Evolutionary conservation across 2,329 filamentous ascomycete species (phyloP).

Genomic region (Colletotrichum caudatum): DNA sequence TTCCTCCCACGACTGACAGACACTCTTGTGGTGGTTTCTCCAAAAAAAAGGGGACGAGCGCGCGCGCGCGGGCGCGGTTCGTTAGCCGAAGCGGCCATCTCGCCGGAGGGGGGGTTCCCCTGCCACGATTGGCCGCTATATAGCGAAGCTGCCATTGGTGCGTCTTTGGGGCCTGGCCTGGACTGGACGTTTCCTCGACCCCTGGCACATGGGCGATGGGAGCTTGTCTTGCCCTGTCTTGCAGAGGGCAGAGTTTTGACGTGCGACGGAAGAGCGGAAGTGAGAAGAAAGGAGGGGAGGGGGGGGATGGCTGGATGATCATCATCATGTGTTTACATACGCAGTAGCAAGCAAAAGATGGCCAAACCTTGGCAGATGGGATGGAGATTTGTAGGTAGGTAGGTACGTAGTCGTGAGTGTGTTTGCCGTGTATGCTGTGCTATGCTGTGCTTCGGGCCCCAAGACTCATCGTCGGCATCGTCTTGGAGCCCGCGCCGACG

Average conservation of each 20-base stretch:
- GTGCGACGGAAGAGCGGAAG: background rate
- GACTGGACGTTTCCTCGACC: slow-evolving; percentile 10
- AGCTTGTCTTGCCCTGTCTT: background rate
- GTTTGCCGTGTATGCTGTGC: too few relatives aligned
- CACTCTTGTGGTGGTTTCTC: slow-evolving; percentile 31
- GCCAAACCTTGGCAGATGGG: slow-evolving; percentile 1
- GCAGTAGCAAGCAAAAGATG: background rate
- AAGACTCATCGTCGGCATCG: background rate
- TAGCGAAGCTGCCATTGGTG: slow-evolving; percentile 34
- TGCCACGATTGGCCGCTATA: slow-evolving; percentile 26
- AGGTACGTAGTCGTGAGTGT: too few relatives aligned
- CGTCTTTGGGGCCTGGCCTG: slow-evolving; percentile 19
- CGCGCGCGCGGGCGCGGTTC: slow-evolving; percentile 9
- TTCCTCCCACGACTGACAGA: background rate
- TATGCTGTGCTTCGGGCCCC: background rate
- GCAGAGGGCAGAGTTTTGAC: background rate
- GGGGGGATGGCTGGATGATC: too few relatives aligned
- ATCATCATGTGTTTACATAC: background rate
- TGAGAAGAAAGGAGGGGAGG: background rate
- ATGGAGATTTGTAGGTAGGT: background rate
- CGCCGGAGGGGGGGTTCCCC: slow-evolving; percentile 13
- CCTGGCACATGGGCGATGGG: slow-evolving; percentile 11
- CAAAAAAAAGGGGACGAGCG: slow-evolving; percentile 33
- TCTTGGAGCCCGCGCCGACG: slow-evolving; percentile 11
- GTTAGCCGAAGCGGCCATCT: slow-evolving; percentile 23